phyloP scores from a whole-genome alignment of 2,329 filamentous ascomycete species.

The Penicillium sp. region DNA sequence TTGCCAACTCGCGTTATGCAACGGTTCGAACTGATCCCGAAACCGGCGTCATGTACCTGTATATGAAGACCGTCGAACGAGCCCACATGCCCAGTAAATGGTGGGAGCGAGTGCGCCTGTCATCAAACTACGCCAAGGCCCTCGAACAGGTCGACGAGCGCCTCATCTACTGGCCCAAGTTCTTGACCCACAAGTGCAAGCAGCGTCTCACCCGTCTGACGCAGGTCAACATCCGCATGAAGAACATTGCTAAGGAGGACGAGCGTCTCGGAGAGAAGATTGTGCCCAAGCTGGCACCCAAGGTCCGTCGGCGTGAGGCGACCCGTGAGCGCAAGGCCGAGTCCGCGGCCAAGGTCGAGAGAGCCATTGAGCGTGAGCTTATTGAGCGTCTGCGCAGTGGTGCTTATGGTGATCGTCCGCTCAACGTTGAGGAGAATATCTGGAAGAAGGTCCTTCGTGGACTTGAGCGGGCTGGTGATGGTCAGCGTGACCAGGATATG shows the following conservation, averaged over 20 bases:
- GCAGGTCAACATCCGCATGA: constrained; percentile 77
- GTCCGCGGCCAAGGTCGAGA: constrained; percentile 86
- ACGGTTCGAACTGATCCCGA: constrained; percentile 79
- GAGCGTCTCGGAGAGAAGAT: constrained; percentile 82
- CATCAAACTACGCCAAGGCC: constrained; percentile 84
- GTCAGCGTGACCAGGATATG: constrained; percentile 76
- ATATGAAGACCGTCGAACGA: constrained; percentile 93
- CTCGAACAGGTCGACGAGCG: constrained; percentile 81
- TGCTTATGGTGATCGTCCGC: constrained; percentile 87
- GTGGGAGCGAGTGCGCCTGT: constrained; percentile 91
- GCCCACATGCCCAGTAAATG: constrained; percentile 82
- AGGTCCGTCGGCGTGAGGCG: constrained; percentile 72
- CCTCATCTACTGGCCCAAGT: constrained; percentile 92
- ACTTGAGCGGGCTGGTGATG: constrained; percentile 82
- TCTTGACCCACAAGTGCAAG: constrained; percentile 91
- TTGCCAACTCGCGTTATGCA: constrained; percentile 89
- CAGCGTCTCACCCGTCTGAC: constrained; percentile 88
- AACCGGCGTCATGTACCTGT: constrained; percentile 83
- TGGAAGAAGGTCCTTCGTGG: constrained; percentile 96
- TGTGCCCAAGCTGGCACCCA: constrained; percentile 85
- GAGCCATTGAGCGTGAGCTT: constrained; percentile 90
- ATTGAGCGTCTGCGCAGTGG: constrained; percentile 87
- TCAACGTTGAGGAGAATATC: constrained; percentile 91
- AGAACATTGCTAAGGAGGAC: constrained; percentile 80
- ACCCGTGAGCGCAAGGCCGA: constrained; percentile 73